Percentiles rank a stretch among this genome's conserved stretches.
Conservation (phyloP, 129 eudicot species). For the Tagetes erecta region DNA sequence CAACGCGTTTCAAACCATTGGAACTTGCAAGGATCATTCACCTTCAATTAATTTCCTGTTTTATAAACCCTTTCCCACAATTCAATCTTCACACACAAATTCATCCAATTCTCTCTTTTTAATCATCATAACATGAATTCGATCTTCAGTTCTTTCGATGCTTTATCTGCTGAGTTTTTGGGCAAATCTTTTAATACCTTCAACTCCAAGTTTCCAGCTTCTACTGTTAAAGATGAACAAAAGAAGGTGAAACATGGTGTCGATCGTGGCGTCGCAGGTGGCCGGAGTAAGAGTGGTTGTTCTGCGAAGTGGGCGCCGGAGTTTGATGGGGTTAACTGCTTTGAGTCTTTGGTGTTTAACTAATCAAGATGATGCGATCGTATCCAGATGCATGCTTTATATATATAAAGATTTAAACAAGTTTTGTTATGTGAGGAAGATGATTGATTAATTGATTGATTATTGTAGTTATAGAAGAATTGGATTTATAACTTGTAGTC, state of each 20-base stretch:
- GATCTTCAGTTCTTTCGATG: constrained; percentile 55
- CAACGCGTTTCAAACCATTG: constrained; percentile 16
- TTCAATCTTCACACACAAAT: constrained; percentile 6
- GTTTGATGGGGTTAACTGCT: constrained; percentile 54
- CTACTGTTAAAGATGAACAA: constrained; percentile 25
- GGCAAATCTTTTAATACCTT: constrained; percentile 23
- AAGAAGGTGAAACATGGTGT: constrained; percentile 6
- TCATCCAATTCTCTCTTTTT: neutral
- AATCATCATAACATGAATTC: constrained; percentile 40
- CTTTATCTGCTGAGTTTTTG: constrained; percentile 37
- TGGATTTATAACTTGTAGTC: neutral
- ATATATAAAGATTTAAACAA: constrained; percentile 1
- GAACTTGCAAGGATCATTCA: constrained; percentile 21
- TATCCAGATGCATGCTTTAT: neutral
- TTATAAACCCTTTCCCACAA: constrained; percentile 13
- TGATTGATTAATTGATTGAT: neutral
- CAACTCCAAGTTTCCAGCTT: constrained; percentile 16
- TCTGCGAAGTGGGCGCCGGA: constrained; percentile 47
- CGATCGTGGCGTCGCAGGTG: neutral
- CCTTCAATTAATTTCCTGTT: neutral
- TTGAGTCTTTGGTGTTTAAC: constrained; percentile 31
- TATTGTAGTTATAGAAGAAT: neutral
- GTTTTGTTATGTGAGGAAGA: constrained; percentile 29
- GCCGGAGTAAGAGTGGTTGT: constrained; percentile 2
- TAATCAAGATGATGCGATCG: neutral